Conservation (phyloP, 192 early-diverging fungal species). For the Podila epicladia region DNA sequence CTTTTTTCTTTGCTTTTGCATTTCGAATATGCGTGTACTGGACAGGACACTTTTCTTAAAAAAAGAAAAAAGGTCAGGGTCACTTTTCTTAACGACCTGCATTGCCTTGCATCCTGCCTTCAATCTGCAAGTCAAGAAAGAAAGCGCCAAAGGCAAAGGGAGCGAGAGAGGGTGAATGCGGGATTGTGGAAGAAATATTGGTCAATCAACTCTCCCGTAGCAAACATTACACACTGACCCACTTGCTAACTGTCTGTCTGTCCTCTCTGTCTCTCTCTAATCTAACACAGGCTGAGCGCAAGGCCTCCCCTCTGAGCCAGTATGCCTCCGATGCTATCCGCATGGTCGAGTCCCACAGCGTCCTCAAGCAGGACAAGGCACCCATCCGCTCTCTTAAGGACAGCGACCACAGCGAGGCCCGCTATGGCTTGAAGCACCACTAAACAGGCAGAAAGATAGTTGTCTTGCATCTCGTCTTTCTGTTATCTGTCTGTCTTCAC, state of each 20-base stretch:
- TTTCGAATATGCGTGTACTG: neutral
- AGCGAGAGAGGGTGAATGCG: neutral
- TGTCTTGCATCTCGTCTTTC: neutral
- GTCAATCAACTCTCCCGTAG: too few relatives aligned
- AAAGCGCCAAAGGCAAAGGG: neutral
- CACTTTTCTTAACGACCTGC: too few relatives aligned
- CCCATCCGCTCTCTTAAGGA: constrained; percentile 33
- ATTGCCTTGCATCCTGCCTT: too few relatives aligned
- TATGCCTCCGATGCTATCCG: constrained; percentile 49
- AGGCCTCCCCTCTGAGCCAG: constrained; percentile 33
- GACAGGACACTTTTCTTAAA: too few relatives aligned
- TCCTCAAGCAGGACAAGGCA: constrained; percentile 49
- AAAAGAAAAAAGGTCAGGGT: too few relatives aligned
- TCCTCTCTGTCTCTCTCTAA: neutral
- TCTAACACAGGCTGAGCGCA: constrained; percentile 15
- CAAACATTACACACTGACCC: neutral
- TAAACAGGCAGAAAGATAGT: neutral
- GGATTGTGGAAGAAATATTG: too few relatives aligned
- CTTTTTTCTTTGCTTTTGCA: neutral
- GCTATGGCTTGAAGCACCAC: constrained; percentile 40
- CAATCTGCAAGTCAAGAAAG: too few relatives aligned
- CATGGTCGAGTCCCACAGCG: constrained; percentile 42
- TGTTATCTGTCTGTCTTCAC: neutral
- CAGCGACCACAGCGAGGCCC: constrained; percentile 43
- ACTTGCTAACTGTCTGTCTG: neutral